Evolutionary conservation across 805 yeast species (phyloP).

Genomic region (Clavispora phyllophila): DNA sequence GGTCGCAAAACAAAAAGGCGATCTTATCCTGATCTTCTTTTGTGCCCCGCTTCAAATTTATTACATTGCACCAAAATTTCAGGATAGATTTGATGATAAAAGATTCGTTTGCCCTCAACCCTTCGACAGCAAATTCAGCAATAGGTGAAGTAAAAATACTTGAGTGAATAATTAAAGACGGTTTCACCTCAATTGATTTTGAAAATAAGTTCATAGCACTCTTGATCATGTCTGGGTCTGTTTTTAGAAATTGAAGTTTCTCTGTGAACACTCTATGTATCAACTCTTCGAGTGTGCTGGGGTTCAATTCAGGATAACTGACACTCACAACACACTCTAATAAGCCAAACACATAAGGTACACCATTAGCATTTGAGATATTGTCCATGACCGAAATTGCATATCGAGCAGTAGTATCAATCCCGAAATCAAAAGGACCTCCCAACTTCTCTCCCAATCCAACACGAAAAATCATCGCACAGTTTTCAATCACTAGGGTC

Average conservation of each 20-base stretch:
- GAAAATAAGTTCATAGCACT: conserved; percentile 47
- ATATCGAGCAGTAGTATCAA: conserved; percentile 5
- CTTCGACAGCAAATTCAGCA: conserved; percentile 28
- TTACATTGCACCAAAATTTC: conserved; percentile 50
- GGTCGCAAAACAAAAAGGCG: conserved; percentile 13
- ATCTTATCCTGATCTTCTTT: conserved; percentile 35
- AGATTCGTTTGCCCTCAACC: conserved; percentile 46
- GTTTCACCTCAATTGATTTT: conserved; percentile 44
- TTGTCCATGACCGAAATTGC: conserved; percentile 9
- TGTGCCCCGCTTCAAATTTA: conserved; percentile 43
- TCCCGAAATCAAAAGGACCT: conserved; percentile 60
- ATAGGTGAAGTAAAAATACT: conserved; percentile 19
- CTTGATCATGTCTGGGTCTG: conserved; percentile 59
- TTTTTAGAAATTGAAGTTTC: conserved; percentile 28
- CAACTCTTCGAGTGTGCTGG: conserved; percentile 30
- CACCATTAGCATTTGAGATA: conserved; percentile 21
- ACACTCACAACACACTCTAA: conserved; percentile 41
- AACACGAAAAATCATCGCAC: conserved; percentile 55
- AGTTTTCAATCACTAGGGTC: conserved; percentile 53
- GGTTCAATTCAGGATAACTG: conserved; percentile 25
- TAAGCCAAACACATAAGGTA: conserved; percentile 42
- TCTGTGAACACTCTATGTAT: conserved; percentile 34
- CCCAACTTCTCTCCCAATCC: conserved; percentile 60
- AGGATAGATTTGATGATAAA: conserved; percentile 49
- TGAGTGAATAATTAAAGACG: conserved; percentile 40